These are phyloP conservation scores for Rhizoclosmatium globosum DNA, from an alignment of 192 early-diverging fungal species.

Conservation along the genomic window DNA sequence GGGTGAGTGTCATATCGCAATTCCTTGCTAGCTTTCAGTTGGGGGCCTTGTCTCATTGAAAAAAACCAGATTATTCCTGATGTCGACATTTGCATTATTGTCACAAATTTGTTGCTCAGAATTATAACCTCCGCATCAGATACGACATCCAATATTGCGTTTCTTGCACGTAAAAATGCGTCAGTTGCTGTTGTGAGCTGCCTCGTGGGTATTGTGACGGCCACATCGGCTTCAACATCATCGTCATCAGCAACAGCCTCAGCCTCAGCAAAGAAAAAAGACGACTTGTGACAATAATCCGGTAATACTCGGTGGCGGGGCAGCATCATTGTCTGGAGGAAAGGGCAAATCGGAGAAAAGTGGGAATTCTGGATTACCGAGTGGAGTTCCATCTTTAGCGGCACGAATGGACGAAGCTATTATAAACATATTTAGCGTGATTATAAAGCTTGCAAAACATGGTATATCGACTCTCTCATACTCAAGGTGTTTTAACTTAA, in stretches of 20 bases:
- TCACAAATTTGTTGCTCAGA: conserved; percentile 52
- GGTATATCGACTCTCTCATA: conserved; percentile 34
- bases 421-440: conserved; percentile 41
- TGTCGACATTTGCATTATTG: conserved; percentile 49
- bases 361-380: background rate
- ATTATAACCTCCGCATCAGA: conserved; percentile 28
- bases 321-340: background rate
- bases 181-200: conserved; percentile 17
- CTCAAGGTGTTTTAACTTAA: conserved; percentile 9
- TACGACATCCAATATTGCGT: conserved; percentile 39
- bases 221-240: background rate
- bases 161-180: conserved; percentile 44
- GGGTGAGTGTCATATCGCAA: conserved; percentile 30
- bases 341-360: background rate
- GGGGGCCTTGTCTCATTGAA: background rate
- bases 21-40: background rate
- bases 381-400: conserved; percentile 24
- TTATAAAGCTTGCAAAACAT: conserved; percentile 50
- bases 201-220: conserved; percentile 25
- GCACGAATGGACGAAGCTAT: conserved; percentile 52
- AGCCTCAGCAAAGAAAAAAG: background rate
- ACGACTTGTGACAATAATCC: conserved; percentile 2
- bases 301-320: background rate
- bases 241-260: background rate
- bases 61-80: conserved; percentile 45